Evolutionary conservation across 2,329 filamentous ascomycete species (phyloP).

Genomic region (Diaporthe sp.): DNA sequence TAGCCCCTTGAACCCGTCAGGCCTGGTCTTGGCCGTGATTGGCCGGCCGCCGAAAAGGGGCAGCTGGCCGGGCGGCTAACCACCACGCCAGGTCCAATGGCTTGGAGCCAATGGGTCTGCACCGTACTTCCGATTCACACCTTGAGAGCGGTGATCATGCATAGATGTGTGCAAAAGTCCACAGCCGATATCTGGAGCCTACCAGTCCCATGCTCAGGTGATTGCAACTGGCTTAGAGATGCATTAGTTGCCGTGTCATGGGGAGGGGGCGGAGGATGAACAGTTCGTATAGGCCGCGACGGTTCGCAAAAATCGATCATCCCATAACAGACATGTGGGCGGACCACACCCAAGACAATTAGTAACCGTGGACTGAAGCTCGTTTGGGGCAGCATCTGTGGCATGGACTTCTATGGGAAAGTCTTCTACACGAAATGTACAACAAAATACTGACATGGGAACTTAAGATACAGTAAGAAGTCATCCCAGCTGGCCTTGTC

Average conservation of each 20-base stretch:
- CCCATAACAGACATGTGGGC: too few relatives aligned
- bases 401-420: too few relatives aligned
- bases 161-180: not conserved
- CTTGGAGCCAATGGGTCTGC: not conserved
- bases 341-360: too few relatives aligned
- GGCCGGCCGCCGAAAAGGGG: constrained; percentile 16
- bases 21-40: constrained; percentile 12
- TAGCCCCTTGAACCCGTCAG: constrained; percentile 24
- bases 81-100: constrained; percentile 8
- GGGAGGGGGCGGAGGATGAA: not conserved
- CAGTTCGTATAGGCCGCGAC: too few relatives aligned
- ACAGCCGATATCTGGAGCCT: not conserved
- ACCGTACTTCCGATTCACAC: constrained; percentile 13
- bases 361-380: too few relatives aligned
- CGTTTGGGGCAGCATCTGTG: too few relatives aligned
- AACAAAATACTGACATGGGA: too few relatives aligned
- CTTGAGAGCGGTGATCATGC: not conserved
- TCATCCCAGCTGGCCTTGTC: too few relatives aligned
- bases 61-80: constrained; percentile 28
- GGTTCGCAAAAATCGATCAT: too few relatives aligned
- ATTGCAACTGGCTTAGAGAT: not conserved
- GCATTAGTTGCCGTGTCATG: not conserved
- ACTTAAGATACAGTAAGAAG: too few relatives aligned
- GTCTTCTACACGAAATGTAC: too few relatives aligned
- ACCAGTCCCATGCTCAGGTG: not conserved